Evolutionary conservation across 768 basidiomycete species (phyloP).

Genomic region (Boletus insuetus): DNA sequence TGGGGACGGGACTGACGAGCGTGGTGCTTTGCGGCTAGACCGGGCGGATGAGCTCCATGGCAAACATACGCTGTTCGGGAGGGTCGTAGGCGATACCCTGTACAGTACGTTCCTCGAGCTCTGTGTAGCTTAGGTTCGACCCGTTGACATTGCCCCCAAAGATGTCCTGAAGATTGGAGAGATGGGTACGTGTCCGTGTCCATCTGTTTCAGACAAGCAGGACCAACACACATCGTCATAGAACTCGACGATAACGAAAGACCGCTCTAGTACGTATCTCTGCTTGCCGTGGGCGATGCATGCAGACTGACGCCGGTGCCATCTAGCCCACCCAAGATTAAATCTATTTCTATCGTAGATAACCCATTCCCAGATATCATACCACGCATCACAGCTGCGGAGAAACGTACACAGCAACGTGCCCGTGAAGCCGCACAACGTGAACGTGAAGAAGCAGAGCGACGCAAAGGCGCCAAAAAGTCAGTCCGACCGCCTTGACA

Average conservation of each 20-base stretch:
- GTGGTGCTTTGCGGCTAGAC: conserved; percentile 44
- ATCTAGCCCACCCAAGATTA: conserved; percentile 86
- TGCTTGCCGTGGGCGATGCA: neutral
- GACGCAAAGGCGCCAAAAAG: conserved; percentile 85
- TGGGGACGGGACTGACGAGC: neutral
- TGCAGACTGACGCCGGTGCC: neutral
- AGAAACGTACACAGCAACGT: conserved; percentile 78
- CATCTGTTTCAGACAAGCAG: neutral
- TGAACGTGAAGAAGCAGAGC: conserved; percentile 74
- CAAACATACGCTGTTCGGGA: conserved; percentile 94
- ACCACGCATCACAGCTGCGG: conserved; percentile 93
- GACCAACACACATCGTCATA: conserved; percentile 23
- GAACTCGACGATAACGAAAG: conserved; percentile 73
- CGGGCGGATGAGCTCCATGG: conserved; percentile 90
- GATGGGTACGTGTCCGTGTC: conserved; percentile 54
- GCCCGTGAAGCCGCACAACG: conserved; percentile 74
- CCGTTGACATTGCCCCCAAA: conserved; percentile 27
- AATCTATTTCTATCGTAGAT: conserved; percentile 77
- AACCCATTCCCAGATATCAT: conserved; percentile 96
- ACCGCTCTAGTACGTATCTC: conserved; percentile 69
- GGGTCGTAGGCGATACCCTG: conserved; percentile 81
- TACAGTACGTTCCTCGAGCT: conserved; percentile 59
- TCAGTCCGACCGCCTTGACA: conserved; percentile 34
- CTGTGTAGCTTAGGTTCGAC: neutral
- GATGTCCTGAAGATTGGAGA: conserved; percentile 92